Conservation (phyloP, 2,329 filamentous ascomycete genomes). For the Aspergillus transmontanensis region DNA sequence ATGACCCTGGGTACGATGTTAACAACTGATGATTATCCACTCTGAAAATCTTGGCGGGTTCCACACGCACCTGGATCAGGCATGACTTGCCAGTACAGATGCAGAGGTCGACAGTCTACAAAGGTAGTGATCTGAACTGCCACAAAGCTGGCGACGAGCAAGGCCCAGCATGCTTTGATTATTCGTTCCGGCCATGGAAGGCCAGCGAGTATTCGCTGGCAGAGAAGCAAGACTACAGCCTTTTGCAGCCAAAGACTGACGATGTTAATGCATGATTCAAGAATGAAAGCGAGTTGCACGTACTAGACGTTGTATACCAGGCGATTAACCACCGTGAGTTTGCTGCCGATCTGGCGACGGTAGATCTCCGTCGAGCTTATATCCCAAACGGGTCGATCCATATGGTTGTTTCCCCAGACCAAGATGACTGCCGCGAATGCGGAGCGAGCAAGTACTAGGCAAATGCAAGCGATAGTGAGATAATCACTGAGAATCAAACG, state of each 20-base stretch:
- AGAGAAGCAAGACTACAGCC: constrained; percentile 13
- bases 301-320: constrained; percentile 14
- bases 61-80: constrained; percentile 11
- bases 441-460: constrained; percentile 7
- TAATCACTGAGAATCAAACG: constrained; percentile 18
- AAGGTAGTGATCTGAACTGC: constrained; percentile 6
- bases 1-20: constrained; percentile 2
- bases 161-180: constrained; percentile 11
- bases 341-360: constrained; percentile 8
- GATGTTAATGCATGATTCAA: not conserved
- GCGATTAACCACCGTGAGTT: constrained; percentile 3
- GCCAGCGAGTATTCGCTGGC: constrained; percentile 12
- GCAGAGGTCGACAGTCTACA: constrained; percentile 7
- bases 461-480: constrained; percentile 13
- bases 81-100: constrained; percentile 14
- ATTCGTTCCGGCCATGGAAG: constrained; percentile 15
- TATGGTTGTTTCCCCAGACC: constrained; percentile 10
- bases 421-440: constrained; percentile 9
- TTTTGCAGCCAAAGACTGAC: constrained; percentile 19
- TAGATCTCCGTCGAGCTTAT: not conserved
- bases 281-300: not conserved
- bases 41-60: not conserved
- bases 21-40: not conserved
- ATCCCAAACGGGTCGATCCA: not conserved
- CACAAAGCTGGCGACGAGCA: constrained; percentile 5